Conservation (phyloP, 495 filamentous ascomycete species). For the Aspergillus leporis region DNA sequence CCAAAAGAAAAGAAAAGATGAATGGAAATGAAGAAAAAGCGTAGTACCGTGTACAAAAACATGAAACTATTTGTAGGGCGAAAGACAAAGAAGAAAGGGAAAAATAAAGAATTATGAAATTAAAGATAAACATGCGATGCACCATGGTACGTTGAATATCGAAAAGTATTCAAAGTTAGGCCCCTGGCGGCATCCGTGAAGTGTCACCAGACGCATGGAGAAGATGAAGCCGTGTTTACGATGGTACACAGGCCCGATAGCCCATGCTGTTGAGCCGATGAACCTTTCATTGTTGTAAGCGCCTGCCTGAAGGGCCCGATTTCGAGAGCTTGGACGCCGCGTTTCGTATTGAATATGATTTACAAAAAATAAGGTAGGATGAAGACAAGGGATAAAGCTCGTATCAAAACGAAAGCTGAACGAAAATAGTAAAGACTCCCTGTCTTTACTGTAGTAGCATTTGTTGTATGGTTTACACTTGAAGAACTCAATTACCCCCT, state of each 20-base stretch:
- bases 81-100: not conserved
- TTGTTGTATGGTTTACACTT: not conserved
- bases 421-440: constrained; percentile 13
- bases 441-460: constrained; percentile 9
- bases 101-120: no score
- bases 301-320: not conserved
- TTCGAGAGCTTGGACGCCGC: constrained; percentile 8
- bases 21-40: not conserved
- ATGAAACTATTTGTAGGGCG: not conserved
- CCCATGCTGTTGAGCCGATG: not conserved
- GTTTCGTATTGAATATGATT: constrained; percentile 5
- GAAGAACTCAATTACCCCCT: constrained; percentile 28
- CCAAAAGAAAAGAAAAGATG: not conserved
- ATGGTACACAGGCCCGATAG: not conserved
- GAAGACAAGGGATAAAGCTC: constrained; percentile 10
- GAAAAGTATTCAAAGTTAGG: not conserved
- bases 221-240: not conserved
- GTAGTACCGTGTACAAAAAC: not conserved
- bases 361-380: constrained; percentile 7
- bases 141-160: not conserved
- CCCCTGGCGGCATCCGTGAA: not conserved
- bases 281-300: not conserved
- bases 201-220: not conserved
- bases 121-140: not conserved
- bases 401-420: constrained; percentile 22